A percentile compares a stretch with the other conserved stretches of the same genome.
phyloP scores from a whole-genome alignment of 306 rosid species.

The Arachis hypogaea region DNA sequence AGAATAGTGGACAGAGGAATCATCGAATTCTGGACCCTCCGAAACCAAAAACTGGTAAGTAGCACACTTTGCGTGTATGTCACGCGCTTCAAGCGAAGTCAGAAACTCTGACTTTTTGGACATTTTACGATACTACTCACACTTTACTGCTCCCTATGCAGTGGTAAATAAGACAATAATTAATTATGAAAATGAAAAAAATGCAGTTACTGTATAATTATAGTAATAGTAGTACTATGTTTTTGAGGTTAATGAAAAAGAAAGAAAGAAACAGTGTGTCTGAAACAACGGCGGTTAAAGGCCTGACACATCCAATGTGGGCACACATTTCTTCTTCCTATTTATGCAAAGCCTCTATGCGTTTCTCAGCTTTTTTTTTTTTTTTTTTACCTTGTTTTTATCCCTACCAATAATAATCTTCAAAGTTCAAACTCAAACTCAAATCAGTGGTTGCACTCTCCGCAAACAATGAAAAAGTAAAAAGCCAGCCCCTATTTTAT shows the following conservation, averaged over 20 bases:
- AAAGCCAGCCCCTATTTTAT: background rate
- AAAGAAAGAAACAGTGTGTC: constrained; percentile 3
- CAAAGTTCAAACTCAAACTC: background rate
- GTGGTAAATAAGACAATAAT: background rate
- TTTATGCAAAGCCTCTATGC: constrained; percentile 24
- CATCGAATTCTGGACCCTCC: constrained; percentile 13
- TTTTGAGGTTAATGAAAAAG: constrained; percentile 1
- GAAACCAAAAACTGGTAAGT: too few species aligned
- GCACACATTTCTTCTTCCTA: constrained; percentile 32
- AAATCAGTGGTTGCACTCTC: constrained; percentile 22
- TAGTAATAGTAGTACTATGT: too few species aligned
- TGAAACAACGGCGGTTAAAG: constrained; percentile 47
- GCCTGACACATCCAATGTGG: constrained; percentile 34
- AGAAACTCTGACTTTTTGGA: constrained; percentile 36
- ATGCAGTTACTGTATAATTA: too few species aligned
- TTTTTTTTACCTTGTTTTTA: background rate
- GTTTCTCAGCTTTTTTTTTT: background rate
- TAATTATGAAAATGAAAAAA: too few species aligned
- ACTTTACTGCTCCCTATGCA: constrained; percentile 20
- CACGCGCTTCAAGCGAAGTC: constrained; percentile 42
- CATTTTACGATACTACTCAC: constrained; percentile 14
- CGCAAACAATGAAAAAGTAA: constrained; percentile 23
- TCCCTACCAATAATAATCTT: too few species aligned
- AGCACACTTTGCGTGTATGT: constrained; percentile 24
- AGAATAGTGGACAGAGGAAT: background rate